Percentiles rank a stretch among this genome's conserved stretches.
Evolutionary conservation across 2,329 filamentous ascomycete species (phyloP).

Genomic region (Tolypocladium album): DNA sequence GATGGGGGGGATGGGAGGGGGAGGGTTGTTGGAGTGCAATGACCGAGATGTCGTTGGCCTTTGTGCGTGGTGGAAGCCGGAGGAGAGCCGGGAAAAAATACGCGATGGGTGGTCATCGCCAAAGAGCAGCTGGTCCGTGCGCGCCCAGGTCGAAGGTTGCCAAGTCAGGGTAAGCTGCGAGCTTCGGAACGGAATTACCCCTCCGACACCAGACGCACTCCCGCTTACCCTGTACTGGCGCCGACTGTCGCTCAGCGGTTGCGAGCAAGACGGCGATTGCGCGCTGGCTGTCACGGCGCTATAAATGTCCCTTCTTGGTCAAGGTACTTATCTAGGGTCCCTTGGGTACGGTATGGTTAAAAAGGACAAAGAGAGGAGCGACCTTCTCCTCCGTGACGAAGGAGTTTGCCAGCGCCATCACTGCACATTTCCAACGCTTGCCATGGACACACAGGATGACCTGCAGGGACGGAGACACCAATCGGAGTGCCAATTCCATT

Average conservation of each 20-base stretch:
- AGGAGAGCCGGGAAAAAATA: slow-evolving; percentile 6
- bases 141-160: neutral
- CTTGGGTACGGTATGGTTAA: too few species aligned
- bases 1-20: slow-evolving; percentile 3
- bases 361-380: too few species aligned
- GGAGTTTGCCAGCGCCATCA: too few species aligned
- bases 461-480: too few species aligned
- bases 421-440: too few species aligned
- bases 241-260: neutral
- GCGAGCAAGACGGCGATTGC: neutral
- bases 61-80: slow-evolving; percentile 1
- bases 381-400: too few species aligned
- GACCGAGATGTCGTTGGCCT: slow-evolving; percentile 2
- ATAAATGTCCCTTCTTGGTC: too few species aligned
- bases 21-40: slow-evolving; percentile 3
- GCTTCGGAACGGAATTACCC: slow-evolving; percentile 4
- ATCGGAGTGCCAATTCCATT: too few species aligned
- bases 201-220: too few species aligned
- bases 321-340: too few species aligned
- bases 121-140: slow-evolving; percentile 8
- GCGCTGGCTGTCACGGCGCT: too few species aligned
- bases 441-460: too few species aligned
- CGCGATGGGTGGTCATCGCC: slow-evolving; percentile 8
- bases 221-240: neutral
- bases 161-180: slow-evolving; percentile 1